A percentile compares a stretch with the other conserved stretches of the same genome.
phyloP scores from a whole-genome alignment of 225 moss, liverwort and hornwort species.

The Bryoerythrophyllum caledonicum region DNA sequence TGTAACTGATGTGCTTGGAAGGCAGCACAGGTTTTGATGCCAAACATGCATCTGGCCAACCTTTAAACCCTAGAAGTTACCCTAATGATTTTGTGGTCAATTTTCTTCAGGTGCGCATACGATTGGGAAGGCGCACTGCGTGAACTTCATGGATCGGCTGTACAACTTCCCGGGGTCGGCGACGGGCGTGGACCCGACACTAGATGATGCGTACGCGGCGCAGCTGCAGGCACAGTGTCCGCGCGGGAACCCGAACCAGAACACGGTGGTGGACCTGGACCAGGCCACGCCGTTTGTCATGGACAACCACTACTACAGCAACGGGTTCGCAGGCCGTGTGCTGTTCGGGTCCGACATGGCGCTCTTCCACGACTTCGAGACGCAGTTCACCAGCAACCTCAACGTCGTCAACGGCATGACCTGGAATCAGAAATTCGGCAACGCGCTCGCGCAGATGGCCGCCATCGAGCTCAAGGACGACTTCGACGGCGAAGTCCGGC shows the following conservation, averaged over 20 bases:
- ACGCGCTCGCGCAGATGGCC: conserved; percentile 51
- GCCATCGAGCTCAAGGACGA: conserved; percentile 46
- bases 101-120: conserved; percentile 68
- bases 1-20: too few relatives aligned
- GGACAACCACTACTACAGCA: conserved; percentile 61
- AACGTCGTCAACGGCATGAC: conserved; percentile 33
- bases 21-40: too few relatives aligned
- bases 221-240: conserved; percentile 43
- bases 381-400: conserved; percentile 48
- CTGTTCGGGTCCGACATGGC: conserved; percentile 51
- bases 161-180: conserved; percentile 53
- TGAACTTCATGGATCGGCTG: conserved; percentile 42
- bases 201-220: conserved; percentile 41
- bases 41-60: too few relatives aligned
- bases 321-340: conserved; percentile 48
- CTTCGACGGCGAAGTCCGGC: conserved; percentile 34
- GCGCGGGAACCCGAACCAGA: conserved; percentile 38
- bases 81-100: too few relatives aligned
- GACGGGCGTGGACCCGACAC: conserved; percentile 54
- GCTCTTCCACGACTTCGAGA: conserved; percentile 51
- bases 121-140: conserved; percentile 69
- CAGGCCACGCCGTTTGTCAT: conserved; percentile 42
- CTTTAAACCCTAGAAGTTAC: background rate
- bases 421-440: conserved; percentile 59
- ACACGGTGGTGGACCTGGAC: conserved; percentile 51